phyloP scores from a whole-genome alignment of 192 early-diverging fungal genomes.

The Backusella australiensis region DNA sequence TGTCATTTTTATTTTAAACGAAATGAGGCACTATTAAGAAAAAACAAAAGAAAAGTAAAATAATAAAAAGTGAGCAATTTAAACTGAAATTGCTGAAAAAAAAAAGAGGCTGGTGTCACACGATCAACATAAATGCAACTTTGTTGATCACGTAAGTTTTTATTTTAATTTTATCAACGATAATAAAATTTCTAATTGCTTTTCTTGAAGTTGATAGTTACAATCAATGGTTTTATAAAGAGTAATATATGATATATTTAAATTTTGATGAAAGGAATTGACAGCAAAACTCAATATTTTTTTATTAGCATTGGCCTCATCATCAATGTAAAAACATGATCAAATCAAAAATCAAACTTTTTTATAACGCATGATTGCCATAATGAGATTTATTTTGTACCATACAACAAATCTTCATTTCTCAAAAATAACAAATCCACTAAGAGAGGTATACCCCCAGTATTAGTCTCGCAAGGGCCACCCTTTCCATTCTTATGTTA shows the following conservation, averaged over 20 bases:
- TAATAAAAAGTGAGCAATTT: background rate
- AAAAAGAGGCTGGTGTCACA: background rate
- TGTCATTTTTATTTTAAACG: background rate
- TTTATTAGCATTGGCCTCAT: background rate
- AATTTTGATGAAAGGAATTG: background rate
- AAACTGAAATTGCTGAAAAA: background rate
- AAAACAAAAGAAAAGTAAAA: background rate
- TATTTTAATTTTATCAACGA: background rate
- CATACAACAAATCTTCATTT: background rate
- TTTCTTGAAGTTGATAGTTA: background rate
- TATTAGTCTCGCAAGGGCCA: too few species aligned
- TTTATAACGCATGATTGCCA: background rate
- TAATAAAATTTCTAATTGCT: too few species aligned
- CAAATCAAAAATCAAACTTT: background rate
- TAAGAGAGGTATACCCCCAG: background rate
- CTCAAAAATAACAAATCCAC: background rate
- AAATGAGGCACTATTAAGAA: background rate
- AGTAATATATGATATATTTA: background rate
- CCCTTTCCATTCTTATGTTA: too few species aligned
- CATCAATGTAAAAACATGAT: background rate
- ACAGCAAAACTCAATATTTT: background rate
- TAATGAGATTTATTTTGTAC: background rate
- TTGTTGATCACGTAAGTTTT: background rate
- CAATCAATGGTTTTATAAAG: background rate
- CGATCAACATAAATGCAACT: background rate